Percentiles rank a stretch among this genome's conserved stretches.
These are phyloP conservation scores for Arabis hirsuta DNA, from an alignment of 345 rosid species.

Conservation along the genomic window DNA sequence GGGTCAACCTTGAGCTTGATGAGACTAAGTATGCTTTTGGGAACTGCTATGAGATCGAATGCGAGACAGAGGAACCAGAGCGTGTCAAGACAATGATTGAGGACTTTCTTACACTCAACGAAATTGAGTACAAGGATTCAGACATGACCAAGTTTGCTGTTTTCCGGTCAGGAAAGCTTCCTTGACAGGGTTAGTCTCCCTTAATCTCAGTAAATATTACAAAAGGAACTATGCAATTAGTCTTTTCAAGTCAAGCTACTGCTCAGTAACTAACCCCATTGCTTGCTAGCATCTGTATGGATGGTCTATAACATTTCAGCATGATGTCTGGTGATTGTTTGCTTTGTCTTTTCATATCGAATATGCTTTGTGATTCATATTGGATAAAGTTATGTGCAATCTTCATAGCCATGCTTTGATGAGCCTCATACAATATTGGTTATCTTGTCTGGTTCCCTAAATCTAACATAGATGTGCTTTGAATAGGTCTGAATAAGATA, in stretches of 20 bases:
- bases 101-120: slow-evolving; percentile 61
- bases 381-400: too few species aligned
- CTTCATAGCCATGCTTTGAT: slow-evolving; percentile 15
- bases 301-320: too few species aligned
- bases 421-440: neutral
- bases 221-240: neutral
- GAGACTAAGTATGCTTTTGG: slow-evolving; percentile 80
- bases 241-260: neutral
- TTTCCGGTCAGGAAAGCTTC: slow-evolving; percentile 76
- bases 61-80: slow-evolving; percentile 81
- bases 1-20: slow-evolving; percentile 80
- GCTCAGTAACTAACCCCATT: too few species aligned
- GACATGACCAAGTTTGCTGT: slow-evolving; percentile 75
- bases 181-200: slow-evolving; percentile 44
- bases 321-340: too few species aligned
- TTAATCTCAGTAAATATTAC: neutral
- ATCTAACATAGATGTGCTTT: slow-evolving; percentile 19
- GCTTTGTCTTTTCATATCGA: too few species aligned
- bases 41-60: slow-evolving; percentile 73
- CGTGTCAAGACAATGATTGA: slow-evolving; percentile 64
- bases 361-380: too few species aligned
- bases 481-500: slow-evolving; percentile 16
- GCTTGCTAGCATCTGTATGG: too few species aligned
- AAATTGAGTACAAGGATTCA: slow-evolving; percentile 59
- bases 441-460: neutral